Evolutionary conservation across 2,329 filamentous ascomycete species (phyloP).

Genomic region (Chaetomium strumarium): DNA sequence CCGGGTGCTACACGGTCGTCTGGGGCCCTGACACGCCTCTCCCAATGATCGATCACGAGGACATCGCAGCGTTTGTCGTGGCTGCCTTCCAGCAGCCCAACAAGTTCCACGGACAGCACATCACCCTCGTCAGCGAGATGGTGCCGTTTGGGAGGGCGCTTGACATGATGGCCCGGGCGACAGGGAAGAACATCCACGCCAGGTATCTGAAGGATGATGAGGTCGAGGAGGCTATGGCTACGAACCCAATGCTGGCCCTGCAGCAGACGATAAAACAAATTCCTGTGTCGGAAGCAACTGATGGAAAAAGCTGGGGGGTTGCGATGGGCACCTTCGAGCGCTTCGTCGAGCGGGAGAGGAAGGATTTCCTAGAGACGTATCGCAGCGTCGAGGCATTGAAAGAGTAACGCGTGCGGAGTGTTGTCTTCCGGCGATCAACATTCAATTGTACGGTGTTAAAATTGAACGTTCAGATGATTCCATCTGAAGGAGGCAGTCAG

Average conservation of each 20-base stretch:
- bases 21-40: slow-evolving; percentile 32
- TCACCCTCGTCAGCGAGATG: slow-evolving; percentile 11
- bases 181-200: not conserved
- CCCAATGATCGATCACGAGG: slow-evolving; percentile 40
- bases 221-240: not conserved
- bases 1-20: slow-evolving; percentile 35
- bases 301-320: not conserved
- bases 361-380: slow-evolving; percentile 6
- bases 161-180: not conserved
- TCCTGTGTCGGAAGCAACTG: not conserved
- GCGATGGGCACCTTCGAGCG: not conserved
- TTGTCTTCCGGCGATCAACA: no score
- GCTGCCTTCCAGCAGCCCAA: slow-evolving; percentile 33
- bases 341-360: slow-evolving; percentile 8
- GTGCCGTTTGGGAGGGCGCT: slow-evolving; percentile 1
- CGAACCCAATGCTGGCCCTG: not conserved
- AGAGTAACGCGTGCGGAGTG: no score
- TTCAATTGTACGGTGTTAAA: no score
- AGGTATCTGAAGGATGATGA: slow-evolving; percentile 10
- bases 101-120: slow-evolving; percentile 8
- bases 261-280: not conserved
- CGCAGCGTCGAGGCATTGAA: slow-evolving; percentile 11
- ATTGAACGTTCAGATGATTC: no score
- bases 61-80: slow-evolving; percentile 42
- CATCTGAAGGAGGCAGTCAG: no score